Percentiles rank a stretch among this genome's conserved stretches.
Conservation (phyloP, 495 filamentous ascomycete genomes). For the Penicillium samsonianum region DNA sequence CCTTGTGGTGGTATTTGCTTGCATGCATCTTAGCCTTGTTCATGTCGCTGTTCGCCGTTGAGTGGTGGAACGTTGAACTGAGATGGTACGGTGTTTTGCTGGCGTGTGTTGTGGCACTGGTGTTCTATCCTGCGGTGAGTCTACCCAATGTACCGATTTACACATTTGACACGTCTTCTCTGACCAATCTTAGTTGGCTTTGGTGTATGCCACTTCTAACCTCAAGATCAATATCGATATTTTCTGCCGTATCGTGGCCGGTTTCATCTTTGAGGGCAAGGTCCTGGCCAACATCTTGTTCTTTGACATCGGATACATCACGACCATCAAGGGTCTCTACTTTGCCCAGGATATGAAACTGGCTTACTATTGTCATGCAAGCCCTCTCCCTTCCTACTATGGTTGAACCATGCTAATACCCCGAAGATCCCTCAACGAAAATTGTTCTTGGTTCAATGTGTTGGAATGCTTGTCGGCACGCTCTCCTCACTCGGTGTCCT, state of each 20-base stretch:
- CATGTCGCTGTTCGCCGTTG: constrained; percentile 78
- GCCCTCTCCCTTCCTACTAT: neutral
- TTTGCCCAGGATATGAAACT: constrained; percentile 86
- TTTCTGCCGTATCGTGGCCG: constrained; percentile 75
- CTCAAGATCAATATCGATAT: constrained; percentile 79
- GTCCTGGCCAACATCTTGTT: constrained; percentile 90
- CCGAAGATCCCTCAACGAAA: constrained; percentile 64
- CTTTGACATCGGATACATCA: constrained; percentile 69
- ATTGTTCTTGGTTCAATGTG: constrained; percentile 70
- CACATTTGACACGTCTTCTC: constrained; percentile 57
- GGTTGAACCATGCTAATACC: neutral
- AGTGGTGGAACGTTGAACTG: constrained; percentile 76
- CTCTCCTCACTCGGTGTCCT: constrained; percentile 70
- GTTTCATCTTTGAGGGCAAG: constrained; percentile 73
- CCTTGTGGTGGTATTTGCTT: constrained; percentile 72
- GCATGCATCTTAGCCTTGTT: constrained; percentile 69
- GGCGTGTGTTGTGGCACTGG: constrained; percentile 67
- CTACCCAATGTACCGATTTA: constrained; percentile 22
- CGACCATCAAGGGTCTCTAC: constrained; percentile 79
- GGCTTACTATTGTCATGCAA: constrained; percentile 78
- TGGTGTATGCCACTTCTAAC: constrained; percentile 85
- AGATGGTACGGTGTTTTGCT: constrained; percentile 63
- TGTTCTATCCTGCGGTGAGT: constrained; percentile 42
- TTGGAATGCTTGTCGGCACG: constrained; percentile 65
- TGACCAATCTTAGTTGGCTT: constrained; percentile 75